Evolutionary conservation across 2,329 filamentous ascomycete species (phyloP).

Genomic region (Ascochyta lentis): DNA sequence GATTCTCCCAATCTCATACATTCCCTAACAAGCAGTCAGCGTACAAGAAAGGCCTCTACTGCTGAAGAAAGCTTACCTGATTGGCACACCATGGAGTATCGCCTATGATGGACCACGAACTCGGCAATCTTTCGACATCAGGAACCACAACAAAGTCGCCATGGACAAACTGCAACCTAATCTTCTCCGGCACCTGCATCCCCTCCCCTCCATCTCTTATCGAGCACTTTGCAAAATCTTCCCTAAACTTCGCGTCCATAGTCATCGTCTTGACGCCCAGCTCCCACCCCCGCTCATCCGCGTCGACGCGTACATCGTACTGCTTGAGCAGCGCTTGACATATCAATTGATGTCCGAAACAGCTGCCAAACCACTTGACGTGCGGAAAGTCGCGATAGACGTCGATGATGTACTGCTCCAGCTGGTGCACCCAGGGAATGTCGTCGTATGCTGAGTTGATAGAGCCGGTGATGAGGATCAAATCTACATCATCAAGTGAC

Average conservation of each 20-base stretch:
- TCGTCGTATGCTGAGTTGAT: slow-evolving; percentile 41
- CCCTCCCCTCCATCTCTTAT: not conserved
- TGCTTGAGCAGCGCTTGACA: slow-evolving; percentile 48
- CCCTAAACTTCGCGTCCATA: slow-evolving; percentile 23
- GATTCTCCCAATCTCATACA: slow-evolving; percentile 49
- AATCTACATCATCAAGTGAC: slow-evolving; percentile 40
- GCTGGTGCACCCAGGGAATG: slow-evolving; percentile 32
- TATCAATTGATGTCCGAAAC: slow-evolving; percentile 54
- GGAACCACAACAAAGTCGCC: slow-evolving; percentile 39
- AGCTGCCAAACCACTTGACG: slow-evolving; percentile 53
- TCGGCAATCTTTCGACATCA: slow-evolving; percentile 19
- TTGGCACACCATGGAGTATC: slow-evolving; percentile 44
- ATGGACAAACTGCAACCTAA: slow-evolving; percentile 52
- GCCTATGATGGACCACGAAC: slow-evolving; percentile 30
- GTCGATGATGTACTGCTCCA: slow-evolving; percentile 39
- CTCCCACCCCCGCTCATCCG: slow-evolving; percentile 37
- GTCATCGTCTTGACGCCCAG: slow-evolving; percentile 34
- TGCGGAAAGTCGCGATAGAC: slow-evolving; percentile 38
- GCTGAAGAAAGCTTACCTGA: slow-evolving; percentile 34
- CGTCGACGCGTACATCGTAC: slow-evolving; percentile 35
- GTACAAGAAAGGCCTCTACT: slow-evolving; percentile 39
- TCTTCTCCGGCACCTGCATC: slow-evolving; percentile 8
- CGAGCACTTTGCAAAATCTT: not conserved
- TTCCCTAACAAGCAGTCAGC: slow-evolving; percentile 32
- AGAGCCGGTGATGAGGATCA: slow-evolving; percentile 52